Conservation (phyloP, 129 eudicot species). For the Saussurea involucrata region DNA sequence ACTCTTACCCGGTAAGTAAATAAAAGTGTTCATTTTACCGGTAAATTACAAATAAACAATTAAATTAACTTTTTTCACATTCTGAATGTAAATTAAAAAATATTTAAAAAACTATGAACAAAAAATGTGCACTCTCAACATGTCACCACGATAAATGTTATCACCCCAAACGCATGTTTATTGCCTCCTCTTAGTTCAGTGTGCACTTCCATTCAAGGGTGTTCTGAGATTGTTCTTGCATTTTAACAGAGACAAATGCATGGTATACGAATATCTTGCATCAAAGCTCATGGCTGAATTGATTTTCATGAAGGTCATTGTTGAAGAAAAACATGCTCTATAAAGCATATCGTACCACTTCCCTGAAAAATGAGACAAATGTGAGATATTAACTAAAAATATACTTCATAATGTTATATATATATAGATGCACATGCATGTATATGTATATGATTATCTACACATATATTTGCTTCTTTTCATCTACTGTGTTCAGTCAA, state of each 20-base stretch:
- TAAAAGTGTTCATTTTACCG: no score
- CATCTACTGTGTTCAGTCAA: no score
- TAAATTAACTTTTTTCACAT: not conserved
- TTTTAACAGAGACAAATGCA: conserved; percentile 89
- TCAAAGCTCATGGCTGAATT: conserved; percentile 62
- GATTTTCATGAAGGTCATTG: conserved; percentile 65
- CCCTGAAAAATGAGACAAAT: conserved; percentile 63
- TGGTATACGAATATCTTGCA: conserved; percentile 74
- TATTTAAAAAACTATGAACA: no score
- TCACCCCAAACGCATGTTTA: conserved; percentile 4
- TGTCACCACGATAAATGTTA: no score
- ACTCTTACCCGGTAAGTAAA: no score
- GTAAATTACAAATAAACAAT: no score
- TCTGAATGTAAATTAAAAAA: not conserved
- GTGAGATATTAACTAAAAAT: conserved; percentile 50
- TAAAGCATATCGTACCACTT: conserved; percentile 45
- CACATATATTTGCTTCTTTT: no score
- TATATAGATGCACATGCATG: not conserved
- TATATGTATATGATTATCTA: not conserved
- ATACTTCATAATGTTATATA: not conserved
- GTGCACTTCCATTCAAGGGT: conserved; percentile 57
- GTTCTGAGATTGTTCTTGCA: conserved; percentile 69
- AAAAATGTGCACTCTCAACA: no score
- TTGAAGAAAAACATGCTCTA: conserved; percentile 51
- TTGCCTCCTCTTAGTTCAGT: conserved; percentile 51